phyloP scores from a whole-genome alignment of 73 alveolate genomes.

The Tetrahymena elliotti region DNA sequence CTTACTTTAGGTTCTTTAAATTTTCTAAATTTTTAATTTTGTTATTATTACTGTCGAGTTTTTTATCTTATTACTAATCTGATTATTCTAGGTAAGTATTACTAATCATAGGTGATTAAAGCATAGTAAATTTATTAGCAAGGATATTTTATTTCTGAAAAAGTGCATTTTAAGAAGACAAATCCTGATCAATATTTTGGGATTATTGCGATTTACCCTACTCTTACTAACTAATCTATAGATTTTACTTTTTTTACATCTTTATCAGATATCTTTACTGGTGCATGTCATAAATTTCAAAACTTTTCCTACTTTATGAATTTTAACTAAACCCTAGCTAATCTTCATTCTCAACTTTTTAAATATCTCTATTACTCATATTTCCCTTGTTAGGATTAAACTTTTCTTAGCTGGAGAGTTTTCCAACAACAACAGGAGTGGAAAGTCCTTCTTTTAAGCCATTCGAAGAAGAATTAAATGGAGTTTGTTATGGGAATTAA shows the following conservation, averaged over 20 bases:
- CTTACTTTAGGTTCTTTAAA: not conserved
- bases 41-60: too few relatives aligned
- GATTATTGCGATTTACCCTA: not conserved
- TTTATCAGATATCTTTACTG: not conserved
- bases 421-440: not conserved
- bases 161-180: not conserved
- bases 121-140: not conserved
- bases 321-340: not conserved
- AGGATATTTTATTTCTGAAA: too few relatives aligned
- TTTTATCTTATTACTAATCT: too few relatives aligned
- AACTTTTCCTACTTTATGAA: not conserved
- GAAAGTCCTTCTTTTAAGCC: not conserved
- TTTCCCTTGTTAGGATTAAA: not conserved
- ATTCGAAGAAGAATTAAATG: not conserved
- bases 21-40: not conserved
- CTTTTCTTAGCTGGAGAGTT: not conserved
- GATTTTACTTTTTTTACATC: not conserved
- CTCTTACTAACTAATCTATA: not conserved
- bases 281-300: not conserved
- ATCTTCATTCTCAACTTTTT: not conserved
- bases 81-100: not conserved
- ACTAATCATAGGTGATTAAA: not conserved
- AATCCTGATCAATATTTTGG: not conserved
- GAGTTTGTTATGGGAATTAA: not conserved
- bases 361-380: not conserved